phyloP scores from a whole-genome alignment of 2,329 filamentous ascomycete genomes.

The Pseudogymnoascus sp. region DNA sequence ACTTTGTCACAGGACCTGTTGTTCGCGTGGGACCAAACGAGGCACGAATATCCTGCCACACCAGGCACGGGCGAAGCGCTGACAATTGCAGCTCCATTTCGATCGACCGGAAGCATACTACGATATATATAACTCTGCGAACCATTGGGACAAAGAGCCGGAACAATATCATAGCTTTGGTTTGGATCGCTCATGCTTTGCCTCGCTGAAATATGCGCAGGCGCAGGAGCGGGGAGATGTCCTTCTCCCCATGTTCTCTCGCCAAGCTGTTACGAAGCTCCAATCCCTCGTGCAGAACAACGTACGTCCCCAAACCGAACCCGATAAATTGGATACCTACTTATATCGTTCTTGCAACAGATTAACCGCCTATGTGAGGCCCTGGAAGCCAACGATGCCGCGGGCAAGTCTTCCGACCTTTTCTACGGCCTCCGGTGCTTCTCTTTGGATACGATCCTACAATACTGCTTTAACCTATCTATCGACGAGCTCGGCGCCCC shows the following conservation, averaged over 20 bases:
- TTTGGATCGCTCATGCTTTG: slow-evolving; percentile 34
- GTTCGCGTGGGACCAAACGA: slow-evolving; percentile 25
- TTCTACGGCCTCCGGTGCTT: slow-evolving; percentile 28
- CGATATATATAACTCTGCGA: slow-evolving; percentile 35
- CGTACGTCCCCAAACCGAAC: slow-evolving; percentile 13
- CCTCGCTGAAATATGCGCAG: slow-evolving; percentile 31
- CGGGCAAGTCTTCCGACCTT: slow-evolving; percentile 20
- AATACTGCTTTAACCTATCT: slow-evolving; percentile 34
- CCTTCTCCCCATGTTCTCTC: slow-evolving; percentile 35
- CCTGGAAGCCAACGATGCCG: slow-evolving; percentile 21
- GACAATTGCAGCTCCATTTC: slow-evolving; percentile 33
- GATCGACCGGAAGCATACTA: slow-evolving; percentile 33
- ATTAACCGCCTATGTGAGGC: slow-evolving; percentile 26
- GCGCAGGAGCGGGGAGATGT: slow-evolving; percentile 35
- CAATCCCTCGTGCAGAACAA: slow-evolving; percentile 31
- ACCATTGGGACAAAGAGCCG: slow-evolving; percentile 35
- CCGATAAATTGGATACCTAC: neutral
- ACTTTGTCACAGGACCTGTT: slow-evolving; percentile 20
- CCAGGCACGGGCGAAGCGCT: neutral
- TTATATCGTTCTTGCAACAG: slow-evolving; percentile 9
- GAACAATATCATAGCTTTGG: slow-evolving; percentile 33
- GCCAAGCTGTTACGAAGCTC: slow-evolving; percentile 28
- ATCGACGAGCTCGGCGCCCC: slow-evolving; percentile 32
- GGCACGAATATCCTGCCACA: slow-evolving; percentile 13
- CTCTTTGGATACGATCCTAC: slow-evolving; percentile 30